Conservation (phyloP, 495 filamentous ascomycete genomes). For the Daldinia decipiens region DNA sequence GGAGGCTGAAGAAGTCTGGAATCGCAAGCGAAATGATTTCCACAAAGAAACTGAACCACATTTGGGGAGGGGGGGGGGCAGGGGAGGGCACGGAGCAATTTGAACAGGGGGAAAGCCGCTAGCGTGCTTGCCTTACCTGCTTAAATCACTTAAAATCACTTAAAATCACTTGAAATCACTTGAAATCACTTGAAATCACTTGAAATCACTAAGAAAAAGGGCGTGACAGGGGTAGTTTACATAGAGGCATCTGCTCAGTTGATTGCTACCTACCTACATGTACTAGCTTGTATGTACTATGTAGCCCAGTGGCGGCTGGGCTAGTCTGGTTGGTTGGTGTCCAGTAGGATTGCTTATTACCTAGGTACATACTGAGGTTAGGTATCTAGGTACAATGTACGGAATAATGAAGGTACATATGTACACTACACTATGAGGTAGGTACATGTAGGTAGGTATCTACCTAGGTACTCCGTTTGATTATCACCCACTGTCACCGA, state of each 20-base stretch:
- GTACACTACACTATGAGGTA: conserved; percentile 8
- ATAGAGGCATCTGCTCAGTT: conserved; percentile 22
- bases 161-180: not conserved
- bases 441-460: too few species aligned
- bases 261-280: conserved; percentile 13
- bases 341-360: conserved; percentile 28
- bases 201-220: conserved; percentile 6
- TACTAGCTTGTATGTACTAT: not conserved
- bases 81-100: conserved; percentile 49
- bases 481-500: conserved; percentile 23
- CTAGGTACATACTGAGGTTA: too few species aligned
- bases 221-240: conserved; percentile 23
- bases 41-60: conserved; percentile 53
- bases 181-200: conserved; percentile 41
- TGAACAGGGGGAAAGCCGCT: conserved; percentile 37
- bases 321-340: conserved; percentile 13
- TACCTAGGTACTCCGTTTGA: conserved; percentile 25
- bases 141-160: conserved; percentile 43
- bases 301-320: conserved; percentile 21
- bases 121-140: conserved; percentile 29
- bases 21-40: conserved; percentile 63
- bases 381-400: too few species aligned
- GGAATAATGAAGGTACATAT: conserved; percentile 21
- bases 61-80: conserved; percentile 31
- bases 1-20: conserved; percentile 50